phyloP scores from a whole-genome alignment of 495 filamentous ascomycete genomes.

The Talaromyces wortmannii region DNA sequence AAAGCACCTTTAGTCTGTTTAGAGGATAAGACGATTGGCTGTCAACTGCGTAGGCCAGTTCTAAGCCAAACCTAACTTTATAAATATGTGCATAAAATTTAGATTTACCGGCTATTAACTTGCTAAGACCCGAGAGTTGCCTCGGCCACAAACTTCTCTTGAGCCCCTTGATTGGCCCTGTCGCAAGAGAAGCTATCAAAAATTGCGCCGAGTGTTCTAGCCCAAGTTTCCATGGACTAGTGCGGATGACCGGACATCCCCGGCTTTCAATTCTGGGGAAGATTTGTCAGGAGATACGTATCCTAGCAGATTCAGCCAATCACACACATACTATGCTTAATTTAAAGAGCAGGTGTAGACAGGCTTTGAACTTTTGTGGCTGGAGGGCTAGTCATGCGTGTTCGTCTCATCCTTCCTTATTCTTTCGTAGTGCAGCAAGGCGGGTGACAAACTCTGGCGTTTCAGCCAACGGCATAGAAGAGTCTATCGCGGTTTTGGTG shows the following conservation, averaged over 20 bases:
- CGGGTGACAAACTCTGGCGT: background rate
- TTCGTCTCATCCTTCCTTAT: no score
- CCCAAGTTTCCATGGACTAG: background rate
- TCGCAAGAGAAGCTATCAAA: background rate
- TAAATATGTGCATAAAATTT: background rate
- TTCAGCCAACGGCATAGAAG: background rate
- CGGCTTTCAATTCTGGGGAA: background rate
- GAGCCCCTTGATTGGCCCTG: background rate
- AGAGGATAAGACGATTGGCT: no score
- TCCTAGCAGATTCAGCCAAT: background rate
- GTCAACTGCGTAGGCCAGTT: no score
- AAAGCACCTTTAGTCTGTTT: no score
- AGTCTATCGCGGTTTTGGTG: background rate
- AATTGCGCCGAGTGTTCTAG: background rate
- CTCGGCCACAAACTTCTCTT: background rate
- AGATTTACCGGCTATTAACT: background rate
- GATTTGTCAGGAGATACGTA: background rate
- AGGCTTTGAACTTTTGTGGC: no score
- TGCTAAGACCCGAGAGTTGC: background rate
- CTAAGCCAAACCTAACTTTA: no score
- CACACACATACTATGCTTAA: background rate
- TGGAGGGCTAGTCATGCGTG: no score
- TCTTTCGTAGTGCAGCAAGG: background rate
- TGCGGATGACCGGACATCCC: background rate
- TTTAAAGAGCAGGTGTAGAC: no score